Base-by-base conservation (phyloP, 2,329 filamentous ascomycete species). In the Chaetomium sp. region DNA sequence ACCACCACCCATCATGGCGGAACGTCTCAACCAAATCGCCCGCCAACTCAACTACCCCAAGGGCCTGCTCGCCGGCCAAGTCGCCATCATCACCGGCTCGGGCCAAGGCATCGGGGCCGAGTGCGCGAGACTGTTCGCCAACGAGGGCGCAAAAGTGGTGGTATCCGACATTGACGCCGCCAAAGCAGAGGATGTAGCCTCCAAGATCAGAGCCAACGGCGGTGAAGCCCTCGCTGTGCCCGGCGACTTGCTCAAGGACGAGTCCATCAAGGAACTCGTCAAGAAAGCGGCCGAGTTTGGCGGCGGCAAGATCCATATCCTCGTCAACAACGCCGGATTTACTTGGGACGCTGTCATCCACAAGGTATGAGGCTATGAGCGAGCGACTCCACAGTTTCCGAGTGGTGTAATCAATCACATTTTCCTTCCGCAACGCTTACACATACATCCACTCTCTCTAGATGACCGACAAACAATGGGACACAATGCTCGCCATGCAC, bases 341-440 rank as follows among this genome's bases (percentile, higher is more conserved):
- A 95, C 91, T 0, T 95, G 90, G 89, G 91, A 96, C 70, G 91
- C 87, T 6, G 89, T 95, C 41, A 90, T 95, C 62, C 89, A 95
- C 78, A 95, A 94, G 64, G 67, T 61, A 38, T 10, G 19, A 27
- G 19, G 19, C 19, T 27, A 27, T 27, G 19, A 27, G 19, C 19
- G 19, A 3, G 19, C 19, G 19, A 27, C 19, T 27, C 19, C 19
- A 27, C 19, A 27, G 19, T 27, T 27, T 27, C 19, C 19, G 19
- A 27, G 19, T 27, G 19, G 19, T 27, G 19, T 27, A 27, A 27
- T 27, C 19, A 27, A 27, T 27, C 19, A 27, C 19, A 27, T 27
- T 27, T 27, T 27, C 19, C 19, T 27, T 27, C 19, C 19, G 19
- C 19, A 27, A 27, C 19, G 19, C 19, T 63, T 14, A 64, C 61